These are phyloP conservation scores for Wallacemonas rigidus DNA, from an alignment of 208 protist species.

Conservation along the genomic window DNA sequence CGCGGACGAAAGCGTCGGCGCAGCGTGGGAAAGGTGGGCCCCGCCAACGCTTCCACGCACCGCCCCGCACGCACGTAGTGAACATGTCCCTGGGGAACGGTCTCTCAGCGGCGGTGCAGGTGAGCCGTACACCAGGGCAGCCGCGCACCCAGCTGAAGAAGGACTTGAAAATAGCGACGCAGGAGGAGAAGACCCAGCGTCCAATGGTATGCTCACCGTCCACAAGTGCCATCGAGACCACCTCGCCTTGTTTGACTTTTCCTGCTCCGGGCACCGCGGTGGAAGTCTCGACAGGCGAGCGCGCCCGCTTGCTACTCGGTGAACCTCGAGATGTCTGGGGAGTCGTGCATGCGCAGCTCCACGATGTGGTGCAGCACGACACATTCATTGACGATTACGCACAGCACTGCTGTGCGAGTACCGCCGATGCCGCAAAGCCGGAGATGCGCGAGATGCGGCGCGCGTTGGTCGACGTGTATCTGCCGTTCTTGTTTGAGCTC, in stretches of 20 bases:
- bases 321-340: neutral
- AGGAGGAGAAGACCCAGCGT: neutral
- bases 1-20: no score
- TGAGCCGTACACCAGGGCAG: neutral
- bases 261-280: no score
- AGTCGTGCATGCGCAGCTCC: neutral
- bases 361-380: neutral
- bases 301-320: neutral
- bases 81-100: neutral
- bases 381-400: neutral
- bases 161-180: no score
- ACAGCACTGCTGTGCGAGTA: neutral
- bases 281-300: no score
- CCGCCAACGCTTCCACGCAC: neutral
- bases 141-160: neutral
- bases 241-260: neutral
- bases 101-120: neutral
- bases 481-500: neutral
- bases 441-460: neutral
- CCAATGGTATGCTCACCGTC: no score
- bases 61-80: neutral
- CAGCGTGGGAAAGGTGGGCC: neutral
- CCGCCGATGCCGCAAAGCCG: neutral
- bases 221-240: neutral
- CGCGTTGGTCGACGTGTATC: neutral